Percentiles rank a stretch among this genome's conserved stretches.
Evolutionary conservation across 208 protist species (phyloP).

Genomic region (Porcisia hertigi): DNA sequence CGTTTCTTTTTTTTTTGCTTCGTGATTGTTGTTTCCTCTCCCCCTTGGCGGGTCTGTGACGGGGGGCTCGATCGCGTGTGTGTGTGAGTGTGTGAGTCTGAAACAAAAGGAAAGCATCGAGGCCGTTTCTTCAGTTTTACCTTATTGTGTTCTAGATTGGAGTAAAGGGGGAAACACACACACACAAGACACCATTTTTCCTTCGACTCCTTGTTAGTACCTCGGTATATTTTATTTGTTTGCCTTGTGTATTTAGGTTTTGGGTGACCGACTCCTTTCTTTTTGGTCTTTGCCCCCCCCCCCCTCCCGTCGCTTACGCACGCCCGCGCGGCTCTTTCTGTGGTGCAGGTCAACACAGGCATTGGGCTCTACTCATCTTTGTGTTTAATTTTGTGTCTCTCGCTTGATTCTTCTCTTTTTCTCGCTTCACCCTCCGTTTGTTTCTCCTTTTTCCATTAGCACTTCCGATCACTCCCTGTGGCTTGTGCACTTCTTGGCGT

Average conservation of each 20-base stretch:
- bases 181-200: not conserved
- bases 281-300: not conserved
- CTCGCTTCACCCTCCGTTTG: not conserved
- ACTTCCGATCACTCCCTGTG: too few relatives aligned
- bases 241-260: not conserved
- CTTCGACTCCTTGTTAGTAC: not conserved
- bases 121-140: not conserved
- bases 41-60: not conserved
- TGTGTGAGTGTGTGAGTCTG: not conserved
- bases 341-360: not conserved
- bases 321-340: not conserved
- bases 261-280: not conserved
- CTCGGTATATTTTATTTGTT: not conserved
- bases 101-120: not conserved
- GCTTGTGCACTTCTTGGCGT: too few relatives aligned
- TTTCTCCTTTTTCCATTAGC: not conserved
- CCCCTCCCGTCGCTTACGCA: not conserved
- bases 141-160: constrained; percentile 3
- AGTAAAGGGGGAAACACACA: not conserved
- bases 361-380: not conserved
- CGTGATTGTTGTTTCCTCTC: too few relatives aligned
- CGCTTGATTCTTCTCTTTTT: constrained; percentile 3
- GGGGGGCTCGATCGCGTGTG: not conserved
- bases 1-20: not conserved
- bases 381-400: constrained; percentile 5